Percentiles rank a stretch among this genome's conserved stretches.
These are phyloP conservation scores for Austroboletus novae-zelandiae DNA, from an alignment of 1,284 basidiomycete species.

Conservation along the genomic window DNA sequence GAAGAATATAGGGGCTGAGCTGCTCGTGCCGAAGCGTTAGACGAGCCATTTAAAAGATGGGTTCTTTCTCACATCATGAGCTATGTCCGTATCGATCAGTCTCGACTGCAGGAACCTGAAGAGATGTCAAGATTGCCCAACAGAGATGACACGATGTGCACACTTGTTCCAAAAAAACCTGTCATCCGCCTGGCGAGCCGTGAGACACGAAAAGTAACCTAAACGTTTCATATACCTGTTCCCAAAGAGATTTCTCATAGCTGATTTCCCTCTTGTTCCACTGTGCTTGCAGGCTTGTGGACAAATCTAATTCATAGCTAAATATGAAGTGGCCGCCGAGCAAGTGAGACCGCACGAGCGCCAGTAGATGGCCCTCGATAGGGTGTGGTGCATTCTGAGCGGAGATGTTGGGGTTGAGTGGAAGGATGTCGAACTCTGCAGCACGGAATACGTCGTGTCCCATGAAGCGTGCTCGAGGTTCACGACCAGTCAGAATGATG, in stretches of 20 bases:
- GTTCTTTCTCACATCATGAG: constrained; percentile 55
- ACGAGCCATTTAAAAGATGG: neutral
- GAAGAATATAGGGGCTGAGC: constrained; percentile 88
- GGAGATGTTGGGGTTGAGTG: constrained; percentile 70
- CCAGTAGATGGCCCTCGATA: constrained; percentile 85
- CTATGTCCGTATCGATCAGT: constrained; percentile 61
- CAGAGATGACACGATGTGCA: constrained; percentile 10
- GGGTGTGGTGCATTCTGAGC: constrained; percentile 72
- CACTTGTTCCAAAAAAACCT: constrained; percentile 98
- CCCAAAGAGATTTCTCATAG: constrained; percentile 64
- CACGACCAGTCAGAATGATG: constrained; percentile 84
- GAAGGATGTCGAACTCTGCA: constrained; percentile 90
- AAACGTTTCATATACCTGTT: constrained; percentile 50
- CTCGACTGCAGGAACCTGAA: constrained; percentile 68
- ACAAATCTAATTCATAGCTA: constrained; percentile 91
- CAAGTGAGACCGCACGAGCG: constrained; percentile 85
- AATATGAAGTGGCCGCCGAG: constrained; percentile 83
- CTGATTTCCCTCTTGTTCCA: constrained; percentile 54
- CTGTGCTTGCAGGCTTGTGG: constrained; percentile 86
- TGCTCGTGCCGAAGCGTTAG: constrained; percentile 34
- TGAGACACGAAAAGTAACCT: constrained; percentile 16
- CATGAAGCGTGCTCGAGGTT: constrained; percentile 77
- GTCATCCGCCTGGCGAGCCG: constrained; percentile 72
- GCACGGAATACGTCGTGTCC: constrained; percentile 87
- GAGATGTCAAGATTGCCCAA: constrained; percentile 4